Conservation (phyloP, 305 asterid species). For the Fraxinus paxiana region DNA sequence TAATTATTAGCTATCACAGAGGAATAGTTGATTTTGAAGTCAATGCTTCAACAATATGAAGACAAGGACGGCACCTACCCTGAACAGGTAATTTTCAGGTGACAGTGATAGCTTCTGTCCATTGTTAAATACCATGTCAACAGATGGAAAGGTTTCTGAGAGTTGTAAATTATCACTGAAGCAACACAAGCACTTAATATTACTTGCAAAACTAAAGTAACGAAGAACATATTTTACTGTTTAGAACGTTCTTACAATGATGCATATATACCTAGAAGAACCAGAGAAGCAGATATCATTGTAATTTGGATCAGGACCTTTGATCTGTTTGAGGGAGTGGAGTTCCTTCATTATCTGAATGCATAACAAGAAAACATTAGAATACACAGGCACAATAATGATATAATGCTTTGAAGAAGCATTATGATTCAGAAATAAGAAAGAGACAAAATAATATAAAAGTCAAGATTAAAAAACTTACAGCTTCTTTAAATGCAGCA, state of each 20-base stretch:
- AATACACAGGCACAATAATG: not conserved
- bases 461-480: constrained; percentile 39
- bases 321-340: constrained; percentile 61
- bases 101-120: constrained; percentile 76
- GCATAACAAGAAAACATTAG: constrained; percentile 22
- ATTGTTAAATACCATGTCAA: constrained; percentile 77
- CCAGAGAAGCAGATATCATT: constrained; percentile 92
- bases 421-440: not conserved
- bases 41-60: constrained; percentile 4
- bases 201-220: constrained; percentile 25
- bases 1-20: constrained; percentile 5
- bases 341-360: constrained; percentile 65
- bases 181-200: constrained; percentile 32
- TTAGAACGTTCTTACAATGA: constrained; percentile 14
- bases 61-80: constrained; percentile 48
- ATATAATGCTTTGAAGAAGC: not conserved
- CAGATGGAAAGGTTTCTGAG: constrained; percentile 66
- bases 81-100: constrained; percentile 92
- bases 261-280: constrained; percentile 72
- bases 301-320: constrained; percentile 85
- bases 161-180: constrained; percentile 68
- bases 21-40: constrained; percentile 12
- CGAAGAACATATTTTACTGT: constrained; percentile 3
- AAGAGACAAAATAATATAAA: constrained; percentile 21
- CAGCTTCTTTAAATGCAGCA: constrained; percentile 68